These are phyloP conservation scores for Aegilops umbellulata DNA, from an alignment of 176 grass and related monocot species.

Conservation along the genomic window DNA sequence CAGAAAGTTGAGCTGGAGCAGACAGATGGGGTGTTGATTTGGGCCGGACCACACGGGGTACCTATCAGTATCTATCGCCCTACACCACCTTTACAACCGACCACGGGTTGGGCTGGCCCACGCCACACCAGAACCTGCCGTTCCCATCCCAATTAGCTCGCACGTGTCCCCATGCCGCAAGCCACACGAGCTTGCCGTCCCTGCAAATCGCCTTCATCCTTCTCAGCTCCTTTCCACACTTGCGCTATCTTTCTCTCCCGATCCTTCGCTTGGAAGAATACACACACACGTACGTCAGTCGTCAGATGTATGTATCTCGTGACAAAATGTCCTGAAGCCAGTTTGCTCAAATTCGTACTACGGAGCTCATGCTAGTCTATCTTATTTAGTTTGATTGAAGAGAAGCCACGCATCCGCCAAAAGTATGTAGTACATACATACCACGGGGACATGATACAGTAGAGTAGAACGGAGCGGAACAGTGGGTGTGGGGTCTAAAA, in stretches of 20 bases:
- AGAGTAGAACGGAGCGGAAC: background rate
- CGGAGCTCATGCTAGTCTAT: background rate
- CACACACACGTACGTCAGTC: background rate
- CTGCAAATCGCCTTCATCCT: background rate
- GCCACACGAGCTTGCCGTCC: background rate
- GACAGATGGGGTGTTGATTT: background rate
- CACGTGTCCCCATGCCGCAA: background rate
- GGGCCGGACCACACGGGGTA: slow-evolving; percentile 28
- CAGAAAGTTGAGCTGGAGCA: background rate
- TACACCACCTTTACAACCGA: too few relatives aligned
- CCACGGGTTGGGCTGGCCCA: too few relatives aligned
- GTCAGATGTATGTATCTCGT: background rate
- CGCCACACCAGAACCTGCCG: background rate
- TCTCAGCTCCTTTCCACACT: too few relatives aligned
- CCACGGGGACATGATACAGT: background rate
- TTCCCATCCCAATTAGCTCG: background rate
- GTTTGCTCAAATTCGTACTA: background rate
- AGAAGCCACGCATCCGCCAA: background rate
- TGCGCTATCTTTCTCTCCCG: too few relatives aligned
- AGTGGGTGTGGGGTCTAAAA: background rate
- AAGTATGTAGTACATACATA: background rate
- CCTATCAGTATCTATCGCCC: background rate
- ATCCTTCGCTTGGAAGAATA: background rate
- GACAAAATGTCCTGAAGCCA: background rate
- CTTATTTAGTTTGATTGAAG: background rate